Conservation (phyloP, 306 rosid genomes). For the Malus asiatica region DNA sequence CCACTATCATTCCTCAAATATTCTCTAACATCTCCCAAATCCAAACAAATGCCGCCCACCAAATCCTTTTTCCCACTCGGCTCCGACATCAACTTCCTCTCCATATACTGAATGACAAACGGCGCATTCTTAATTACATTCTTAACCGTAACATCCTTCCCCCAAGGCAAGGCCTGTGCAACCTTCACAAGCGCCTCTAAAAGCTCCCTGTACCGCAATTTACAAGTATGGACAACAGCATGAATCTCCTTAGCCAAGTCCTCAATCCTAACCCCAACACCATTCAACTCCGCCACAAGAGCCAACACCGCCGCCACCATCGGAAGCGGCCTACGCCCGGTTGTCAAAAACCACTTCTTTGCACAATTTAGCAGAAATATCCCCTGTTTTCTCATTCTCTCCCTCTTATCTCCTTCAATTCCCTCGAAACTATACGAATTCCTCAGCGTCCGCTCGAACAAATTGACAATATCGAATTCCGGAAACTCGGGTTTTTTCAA, state of each 20-base stretch:
- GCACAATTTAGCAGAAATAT: constrained; percentile 60
- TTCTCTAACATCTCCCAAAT: constrained; percentile 45
- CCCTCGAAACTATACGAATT: constrained; percentile 17
- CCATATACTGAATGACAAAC: constrained; percentile 63
- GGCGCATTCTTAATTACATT: constrained; percentile 58
- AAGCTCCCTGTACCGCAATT: constrained; percentile 53
- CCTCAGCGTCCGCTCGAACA: constrained; percentile 41
- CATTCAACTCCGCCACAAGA: constrained; percentile 51
- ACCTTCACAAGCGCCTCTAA: constrained; percentile 58
- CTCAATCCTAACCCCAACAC: constrained; percentile 38
- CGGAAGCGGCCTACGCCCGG: constrained; percentile 66
- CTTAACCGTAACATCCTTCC: constrained; percentile 56
- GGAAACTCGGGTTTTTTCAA: constrained; percentile 43
- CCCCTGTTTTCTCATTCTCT: constrained; percentile 55
- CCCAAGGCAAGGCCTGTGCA: constrained; percentile 82
- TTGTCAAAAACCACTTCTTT: constrained; percentile 67
- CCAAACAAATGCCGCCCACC: neutral
- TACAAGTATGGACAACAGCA: constrained; percentile 49
- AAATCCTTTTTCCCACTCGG: constrained; percentile 18
- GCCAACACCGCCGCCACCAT: constrained; percentile 69
- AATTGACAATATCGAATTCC: constrained; percentile 46
- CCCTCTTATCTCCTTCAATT: constrained; percentile 20
- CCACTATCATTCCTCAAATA: constrained; percentile 31
- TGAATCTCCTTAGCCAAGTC: constrained; percentile 50
- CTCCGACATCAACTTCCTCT: constrained; percentile 53